phyloP scores from a whole-genome alignment of 129 eudicot species.

The Pulicaria dysenterica region DNA sequence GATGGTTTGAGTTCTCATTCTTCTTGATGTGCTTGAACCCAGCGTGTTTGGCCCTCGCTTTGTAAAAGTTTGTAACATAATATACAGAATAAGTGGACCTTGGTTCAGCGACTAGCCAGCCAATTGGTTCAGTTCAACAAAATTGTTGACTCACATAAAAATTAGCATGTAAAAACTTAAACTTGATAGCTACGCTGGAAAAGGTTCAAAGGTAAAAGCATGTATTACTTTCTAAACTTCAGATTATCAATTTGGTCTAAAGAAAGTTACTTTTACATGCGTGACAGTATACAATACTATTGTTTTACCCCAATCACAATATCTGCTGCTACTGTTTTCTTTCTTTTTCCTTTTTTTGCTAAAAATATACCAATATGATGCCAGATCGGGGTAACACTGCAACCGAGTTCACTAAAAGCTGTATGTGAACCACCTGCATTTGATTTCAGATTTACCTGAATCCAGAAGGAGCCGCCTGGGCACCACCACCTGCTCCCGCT shows the following conservation, averaged over 20 bases:
- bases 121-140: no score
- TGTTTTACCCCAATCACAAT: conserved; percentile 13
- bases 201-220: conserved; percentile 20
- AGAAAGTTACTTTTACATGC: conserved; percentile 13
- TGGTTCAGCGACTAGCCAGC: no score
- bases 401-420: conserved; percentile 4
- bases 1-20: no score
- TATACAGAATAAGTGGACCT: no score
- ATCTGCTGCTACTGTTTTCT: not conserved
- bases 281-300: conserved; percentile 32
- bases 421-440: not conserved
- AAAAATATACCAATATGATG: conserved; percentile 23
- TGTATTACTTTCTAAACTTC: conserved; percentile 18
- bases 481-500: conserved; percentile 51
- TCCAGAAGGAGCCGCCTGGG: conserved; percentile 68
- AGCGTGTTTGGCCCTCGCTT: no score
- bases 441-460: conserved; percentile 45
- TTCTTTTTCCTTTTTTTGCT: not conserved
- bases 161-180: conserved; percentile 2
- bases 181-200: not conserved
- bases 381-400: conserved; percentile 18
- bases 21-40: no score
- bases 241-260: conserved; percentile 11
- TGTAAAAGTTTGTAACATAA: no score
- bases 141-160: not conserved